Percentiles rank a stretch among this genome's conserved stretches.
Evolutionary conservation across 2,329 filamentous ascomycete species (phyloP).

Genomic region (Penicillium occitanis): DNA sequence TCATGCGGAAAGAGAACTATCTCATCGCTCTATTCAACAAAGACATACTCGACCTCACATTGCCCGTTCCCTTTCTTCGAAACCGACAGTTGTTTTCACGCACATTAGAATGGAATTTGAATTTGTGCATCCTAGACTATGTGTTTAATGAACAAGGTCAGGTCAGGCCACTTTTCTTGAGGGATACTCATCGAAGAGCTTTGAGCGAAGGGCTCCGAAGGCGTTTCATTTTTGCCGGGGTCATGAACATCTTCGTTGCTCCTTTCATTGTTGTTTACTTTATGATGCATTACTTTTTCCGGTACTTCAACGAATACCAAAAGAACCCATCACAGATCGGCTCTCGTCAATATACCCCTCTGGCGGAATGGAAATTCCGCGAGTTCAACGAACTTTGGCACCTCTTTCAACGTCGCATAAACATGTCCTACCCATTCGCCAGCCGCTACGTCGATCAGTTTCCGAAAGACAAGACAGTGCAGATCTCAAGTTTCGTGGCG

Average conservation of each 20-base stretch:
- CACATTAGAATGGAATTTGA: conserved; percentile 87
- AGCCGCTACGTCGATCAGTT: conserved; percentile 93
- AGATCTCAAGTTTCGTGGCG: conserved; percentile 77
- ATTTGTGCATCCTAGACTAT: conserved; percentile 87
- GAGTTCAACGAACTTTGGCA: conserved; percentile 97
- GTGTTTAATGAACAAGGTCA: conserved; percentile 89
- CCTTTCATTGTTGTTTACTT: conserved; percentile 87
- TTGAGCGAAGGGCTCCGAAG: conserved; percentile 75
- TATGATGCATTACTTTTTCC: conserved; percentile 86
- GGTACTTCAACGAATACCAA: conserved; percentile 96
- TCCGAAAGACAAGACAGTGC: conserved; percentile 89
- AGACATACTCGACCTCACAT: conserved; percentile 81
- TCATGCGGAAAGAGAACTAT: conserved; percentile 97
- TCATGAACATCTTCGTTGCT: conserved; percentile 82
- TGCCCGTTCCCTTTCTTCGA: conserved; percentile 79
- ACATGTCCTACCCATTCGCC: conserved; percentile 94
- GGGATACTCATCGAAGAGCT: conserved; percentile 73
- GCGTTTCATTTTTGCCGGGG: conserved; percentile 77
- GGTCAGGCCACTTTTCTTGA: conserved; percentile 80
- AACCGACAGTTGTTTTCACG: conserved; percentile 81
- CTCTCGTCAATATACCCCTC: conserved; percentile 85
- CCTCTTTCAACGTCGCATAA: conserved; percentile 81
- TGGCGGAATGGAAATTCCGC: conserved; percentile 96
- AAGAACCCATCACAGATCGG: conserved; percentile 85
- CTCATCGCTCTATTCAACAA: conserved; percentile 97